Evolutionary conservation across 768 basidiomycete species (phyloP).

Genomic region (Mycena galopus): DNA sequence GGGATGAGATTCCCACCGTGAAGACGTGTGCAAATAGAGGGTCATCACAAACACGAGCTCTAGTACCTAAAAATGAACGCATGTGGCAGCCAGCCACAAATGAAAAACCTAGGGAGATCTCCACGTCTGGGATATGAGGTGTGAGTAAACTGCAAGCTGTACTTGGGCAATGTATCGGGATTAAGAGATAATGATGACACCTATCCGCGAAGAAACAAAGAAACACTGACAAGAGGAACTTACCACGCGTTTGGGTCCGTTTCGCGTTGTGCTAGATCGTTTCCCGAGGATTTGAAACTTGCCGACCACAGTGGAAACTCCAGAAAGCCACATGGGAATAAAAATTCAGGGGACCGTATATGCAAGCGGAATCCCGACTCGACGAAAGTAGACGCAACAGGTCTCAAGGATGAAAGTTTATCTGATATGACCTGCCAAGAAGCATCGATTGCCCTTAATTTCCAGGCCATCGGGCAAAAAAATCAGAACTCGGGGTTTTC

Average conservation of each 20-base stretch:
- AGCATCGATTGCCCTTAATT: background rate
- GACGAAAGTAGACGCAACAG: too few relatives aligned
- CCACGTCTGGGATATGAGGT: too few relatives aligned
- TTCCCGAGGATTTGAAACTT: too few relatives aligned
- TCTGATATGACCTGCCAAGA: background rate
- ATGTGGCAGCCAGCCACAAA: background rate
- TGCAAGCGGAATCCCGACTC: too few relatives aligned
- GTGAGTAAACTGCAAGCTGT: background rate
- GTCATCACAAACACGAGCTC: conserved; percentile 1
- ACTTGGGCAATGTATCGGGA: background rate
- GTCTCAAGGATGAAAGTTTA: conserved; percentile 6
- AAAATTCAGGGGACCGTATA: too few relatives aligned
- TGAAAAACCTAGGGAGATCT: background rate
- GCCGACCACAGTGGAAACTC: too few relatives aligned
- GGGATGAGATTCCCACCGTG: background rate
- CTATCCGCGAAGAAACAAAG: background rate
- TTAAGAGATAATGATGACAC: background rate
- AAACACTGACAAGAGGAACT: too few relatives aligned
- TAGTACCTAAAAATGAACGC: background rate
- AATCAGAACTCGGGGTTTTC: background rate
- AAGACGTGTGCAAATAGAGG: background rate
- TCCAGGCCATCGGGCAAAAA: background rate
- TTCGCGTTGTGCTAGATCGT: too few relatives aligned
- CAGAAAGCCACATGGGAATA: too few relatives aligned
- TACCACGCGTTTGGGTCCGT: too few relatives aligned